Base-by-base conservation (phyloP, 352 stramenopile species). In the Phytopythium kandeliae region DNA sequence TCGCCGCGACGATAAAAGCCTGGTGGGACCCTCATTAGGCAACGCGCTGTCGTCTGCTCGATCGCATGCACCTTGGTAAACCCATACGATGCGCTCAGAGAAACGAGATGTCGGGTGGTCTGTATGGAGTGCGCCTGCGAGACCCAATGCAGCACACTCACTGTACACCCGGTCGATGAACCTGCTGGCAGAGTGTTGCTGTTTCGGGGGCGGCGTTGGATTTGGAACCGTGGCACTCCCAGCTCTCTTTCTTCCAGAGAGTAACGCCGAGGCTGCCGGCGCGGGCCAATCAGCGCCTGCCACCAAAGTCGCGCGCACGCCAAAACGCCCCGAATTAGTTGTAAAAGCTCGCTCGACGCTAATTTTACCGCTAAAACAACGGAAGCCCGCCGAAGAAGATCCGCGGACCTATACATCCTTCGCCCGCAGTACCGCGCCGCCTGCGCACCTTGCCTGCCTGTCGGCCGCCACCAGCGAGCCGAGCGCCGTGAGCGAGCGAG, bases 241-340 rank as follows among this genome's bases (percentile, higher is more conserved):
- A n/a, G 33, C 11, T 19, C 33, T 37, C n/a, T 37, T 37, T 19
- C 33, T 37, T 37, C 33, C 33, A 37, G 33, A 37, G n/a, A 52
- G 48, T 45, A 73, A 65, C 54, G 41, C 54, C 34, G 33, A 25
- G 24, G 11, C 11, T n/a, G n/a, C n/a, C n/a, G 21, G 38, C 19
- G 22, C 26, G 19, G 47, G 44, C 70, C 70, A 80, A 80, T 80
- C 65, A 78, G 47, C 48, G 26, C 25, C 55, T 80, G 69, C 60
- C 69, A 78, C 60, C 55, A 64, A 78, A 73, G 45, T 52, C 31
- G 16, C 11, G 22, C 19, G 16, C 22, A 15, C 35, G 35, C 30
- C 28, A 38, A 41, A 19, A 24, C 31, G 11, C 19, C 7, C 24
- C 19, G 44, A 54, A 36, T 50, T 46, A 53, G n/a, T 26, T 48